Evolutionary conservation across 176 grass and related monocot species (phyloP), one percentile per base, ranked within the genome.

Genomic region (Juncus inflexus): DNA sequence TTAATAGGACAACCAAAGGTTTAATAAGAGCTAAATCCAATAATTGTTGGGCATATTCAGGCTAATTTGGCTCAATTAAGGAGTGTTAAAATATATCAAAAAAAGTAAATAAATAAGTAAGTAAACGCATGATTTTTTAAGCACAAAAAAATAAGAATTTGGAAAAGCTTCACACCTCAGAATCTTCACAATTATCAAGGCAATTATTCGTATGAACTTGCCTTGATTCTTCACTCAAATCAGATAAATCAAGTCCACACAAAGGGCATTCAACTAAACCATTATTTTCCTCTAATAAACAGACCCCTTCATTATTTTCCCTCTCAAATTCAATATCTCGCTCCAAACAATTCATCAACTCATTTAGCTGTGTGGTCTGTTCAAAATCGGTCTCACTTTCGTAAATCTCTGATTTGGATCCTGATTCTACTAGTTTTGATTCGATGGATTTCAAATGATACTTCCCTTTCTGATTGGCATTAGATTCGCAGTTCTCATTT

Each of bases 151-250:
- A 49, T 19, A 42, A 72, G 79, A 63, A 37, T 55, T 64, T 38
- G 4, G 19, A 43, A 55, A 12, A 41, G 14, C 47, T 3, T 55
- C 28, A 36, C 63, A 96, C 92, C 87, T 89, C 83, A 12, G 9
- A 52, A 74, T 63, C 70, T 75, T 49, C 72, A 73, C 62, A 58
- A 69, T 74, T 42, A 54, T 91, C 87, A 12, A 97, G 84, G 73
- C 92, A 97, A 79, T 86, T 65, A 75, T 89, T 91, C 14, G 87
- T 89, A 70, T 91, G 87, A 58, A 81, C n/a, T 64, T 86, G 77
- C 14, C 60, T 80, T 12, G 61, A 16, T 56, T 81, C 74, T 73
- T 86, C 67, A 3, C 75, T 84, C 55, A 89, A 56, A 65, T 91
- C 74, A 54, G 87, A 91, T 49, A 97, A 77, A 77, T 97, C 77